A percentile compares a stretch with the other conserved stretches of the same genome.
phyloP scores from a whole-genome alignment of 495 filamentous ascomycete species.

The Sphaerosporella brunnea region DNA sequence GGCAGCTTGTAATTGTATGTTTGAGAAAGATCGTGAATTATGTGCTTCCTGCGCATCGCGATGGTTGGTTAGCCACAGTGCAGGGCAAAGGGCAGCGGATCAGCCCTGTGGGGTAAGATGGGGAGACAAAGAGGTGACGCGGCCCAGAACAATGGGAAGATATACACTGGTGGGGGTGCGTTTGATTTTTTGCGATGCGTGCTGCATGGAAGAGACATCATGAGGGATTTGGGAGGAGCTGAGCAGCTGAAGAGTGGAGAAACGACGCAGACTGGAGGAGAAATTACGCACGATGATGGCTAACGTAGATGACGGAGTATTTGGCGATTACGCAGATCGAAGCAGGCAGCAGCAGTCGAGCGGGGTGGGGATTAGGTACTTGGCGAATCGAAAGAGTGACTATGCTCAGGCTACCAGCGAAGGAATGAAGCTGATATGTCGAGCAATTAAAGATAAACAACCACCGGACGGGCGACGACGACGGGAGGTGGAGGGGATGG shows the following conservation, averaged over 20 bases:
- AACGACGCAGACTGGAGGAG: neutral
- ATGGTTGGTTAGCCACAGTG: neutral
- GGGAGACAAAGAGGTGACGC: neutral
- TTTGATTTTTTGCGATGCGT: neutral
- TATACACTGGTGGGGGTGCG: neutral
- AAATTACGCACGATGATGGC: neutral
- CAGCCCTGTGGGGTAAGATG: neutral
- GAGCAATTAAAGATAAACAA: slow-evolving; percentile 11
- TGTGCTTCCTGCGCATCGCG: slow-evolving; percentile 2
- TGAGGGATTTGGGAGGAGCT: neutral
- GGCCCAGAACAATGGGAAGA: neutral
- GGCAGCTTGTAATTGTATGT: neutral
- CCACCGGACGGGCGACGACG: slow-evolving; percentile 13
- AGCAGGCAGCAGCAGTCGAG: neutral
- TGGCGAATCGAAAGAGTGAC: slow-evolving; percentile 7
- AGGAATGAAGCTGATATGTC: slow-evolving; percentile 23
- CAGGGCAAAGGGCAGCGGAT: neutral
- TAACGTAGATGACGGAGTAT: neutral
- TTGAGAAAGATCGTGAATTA: slow-evolving; percentile 19
- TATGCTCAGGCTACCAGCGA: slow-evolving; percentile 18
- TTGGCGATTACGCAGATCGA: neutral
- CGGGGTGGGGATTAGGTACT: neutral
- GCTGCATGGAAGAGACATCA: too few species aligned
- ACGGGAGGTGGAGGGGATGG: slow-evolving; percentile 7
- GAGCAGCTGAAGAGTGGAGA: neutral